Percentiles rank a stretch among this genome's conserved stretches.
phyloP scores from a whole-genome alignment of 805 yeast species.

The Wickerhamomyces ciferrii region DNA sequence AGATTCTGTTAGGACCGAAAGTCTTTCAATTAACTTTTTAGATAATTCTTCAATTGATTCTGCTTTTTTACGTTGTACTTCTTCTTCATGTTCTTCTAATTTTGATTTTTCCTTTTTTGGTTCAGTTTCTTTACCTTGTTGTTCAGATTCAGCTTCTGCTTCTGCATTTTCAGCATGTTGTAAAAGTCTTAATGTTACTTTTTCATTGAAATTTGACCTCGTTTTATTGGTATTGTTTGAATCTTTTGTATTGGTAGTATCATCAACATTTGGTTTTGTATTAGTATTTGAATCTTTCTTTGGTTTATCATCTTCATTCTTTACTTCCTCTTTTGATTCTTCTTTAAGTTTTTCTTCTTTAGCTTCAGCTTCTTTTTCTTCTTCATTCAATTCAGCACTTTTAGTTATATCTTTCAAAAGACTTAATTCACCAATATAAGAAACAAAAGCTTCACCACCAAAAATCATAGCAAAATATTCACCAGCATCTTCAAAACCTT shows the following conservation, averaged over 20 bases:
- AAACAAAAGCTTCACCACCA: constrained; percentile 86
- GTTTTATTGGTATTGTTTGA: neutral
- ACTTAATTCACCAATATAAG: constrained; percentile 85
- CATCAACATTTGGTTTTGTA: too few relatives aligned
- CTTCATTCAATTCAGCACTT: constrained; percentile 44
- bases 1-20: constrained; percentile 59
- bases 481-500: constrained; percentile 69
- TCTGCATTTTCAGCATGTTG: neutral
- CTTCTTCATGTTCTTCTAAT: constrained; percentile 67
- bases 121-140: constrained; percentile 16
- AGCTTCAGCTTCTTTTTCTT: constrained; percentile 40
- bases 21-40: constrained; percentile 47
- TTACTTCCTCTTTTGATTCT: constrained; percentile 19
- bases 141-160: constrained; percentile 3
- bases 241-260: neutral
- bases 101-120: constrained; percentile 36
- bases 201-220: neutral
- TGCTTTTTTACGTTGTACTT: constrained; percentile 59
- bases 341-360: constrained; percentile 27
- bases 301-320: neutral
- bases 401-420: constrained; percentile 72
- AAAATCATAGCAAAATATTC: constrained; percentile 68
- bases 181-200: constrained; percentile 4
- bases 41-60: constrained; percentile 61
- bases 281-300: neutral